phyloP scores from a whole-genome alignment of 2,329 filamentous ascomycete species.

The Sodiomyces alkalinus region DNA sequence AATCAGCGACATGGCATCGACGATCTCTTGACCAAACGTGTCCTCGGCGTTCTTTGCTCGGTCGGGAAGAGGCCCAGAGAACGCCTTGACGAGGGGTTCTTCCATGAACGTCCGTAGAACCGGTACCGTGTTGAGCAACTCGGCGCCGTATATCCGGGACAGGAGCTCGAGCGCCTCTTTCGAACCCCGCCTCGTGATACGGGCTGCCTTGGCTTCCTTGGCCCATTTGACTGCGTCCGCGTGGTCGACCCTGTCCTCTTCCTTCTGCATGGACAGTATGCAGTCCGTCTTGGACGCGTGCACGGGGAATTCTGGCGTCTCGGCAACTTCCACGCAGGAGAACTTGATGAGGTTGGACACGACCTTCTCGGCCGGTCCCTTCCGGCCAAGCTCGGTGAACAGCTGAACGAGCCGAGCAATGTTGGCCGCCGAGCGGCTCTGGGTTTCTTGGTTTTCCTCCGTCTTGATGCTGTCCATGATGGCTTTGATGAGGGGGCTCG shows the following conservation, averaged over 20 bases:
- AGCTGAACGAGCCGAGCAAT: slow-evolving; percentile 76
- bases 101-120: slow-evolving; percentile 73
- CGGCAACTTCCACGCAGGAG: slow-evolving; percentile 92
- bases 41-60: slow-evolving; percentile 61
- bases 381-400: slow-evolving; percentile 65
- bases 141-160: slow-evolving; percentile 60
- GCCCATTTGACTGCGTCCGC: slow-evolving; percentile 84
- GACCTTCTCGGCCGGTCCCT: slow-evolving; percentile 85
- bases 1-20: slow-evolving; percentile 86
- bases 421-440: slow-evolving; percentile 71
- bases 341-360: slow-evolving; percentile 94
- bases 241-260: slow-evolving; percentile 89
- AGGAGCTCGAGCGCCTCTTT: slow-evolving; percentile 89
- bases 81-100: slow-evolving; percentile 59
- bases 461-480: slow-evolving; percentile 98
- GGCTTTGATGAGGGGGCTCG: slow-evolving; percentile 80
- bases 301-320: slow-evolving; percentile 86
- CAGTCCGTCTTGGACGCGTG: slow-evolving; percentile 65
- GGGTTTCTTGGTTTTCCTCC: slow-evolving; percentile 81
- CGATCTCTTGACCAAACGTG: slow-evolving; percentile 74
- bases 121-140: slow-evolving; percentile 70
- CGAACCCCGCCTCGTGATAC: slow-evolving; percentile 80
- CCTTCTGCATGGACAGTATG: slow-evolving; percentile 88
- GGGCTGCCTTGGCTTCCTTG: slow-evolving; percentile 72
- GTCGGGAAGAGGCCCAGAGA: slow-evolving; percentile 54